Evolutionary conservation across 352 stramenopile species (phyloP).

Genomic region (Phytophthora pini): DNA sequence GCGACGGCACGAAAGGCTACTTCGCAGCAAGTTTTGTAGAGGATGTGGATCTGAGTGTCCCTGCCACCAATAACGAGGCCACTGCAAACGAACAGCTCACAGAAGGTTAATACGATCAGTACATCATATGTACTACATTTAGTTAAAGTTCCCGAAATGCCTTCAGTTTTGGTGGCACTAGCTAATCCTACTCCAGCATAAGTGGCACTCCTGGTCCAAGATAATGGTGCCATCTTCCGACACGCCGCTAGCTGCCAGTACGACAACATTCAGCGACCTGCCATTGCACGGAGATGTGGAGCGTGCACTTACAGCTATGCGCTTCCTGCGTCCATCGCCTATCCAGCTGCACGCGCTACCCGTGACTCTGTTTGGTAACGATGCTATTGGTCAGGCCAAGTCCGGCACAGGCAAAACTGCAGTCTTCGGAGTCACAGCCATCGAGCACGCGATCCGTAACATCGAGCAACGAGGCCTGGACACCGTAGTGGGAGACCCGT

Average conservation of each 20-base stretch:
- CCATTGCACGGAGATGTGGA: slow-evolving; percentile 64
- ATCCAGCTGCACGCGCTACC: slow-evolving; percentile 78
- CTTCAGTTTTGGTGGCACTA: slow-evolving; percentile 30
- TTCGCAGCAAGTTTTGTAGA: slow-evolving; percentile 64
- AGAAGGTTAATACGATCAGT: slow-evolving; percentile 14
- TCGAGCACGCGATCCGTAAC: slow-evolving; percentile 66
- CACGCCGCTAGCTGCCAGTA: slow-evolving; percentile 17
- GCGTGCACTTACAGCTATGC: slow-evolving; percentile 55
- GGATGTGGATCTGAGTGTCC: slow-evolving; percentile 16
- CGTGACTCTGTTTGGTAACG: slow-evolving; percentile 79
- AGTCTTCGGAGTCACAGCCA: slow-evolving; percentile 69
- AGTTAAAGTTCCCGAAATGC: slow-evolving; percentile 4
- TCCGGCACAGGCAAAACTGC: slow-evolving; percentile 86
- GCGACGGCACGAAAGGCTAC: slow-evolving; percentile 63
- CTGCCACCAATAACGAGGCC: background rate
- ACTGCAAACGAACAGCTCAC: slow-evolving; percentile 8
- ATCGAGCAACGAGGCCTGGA: slow-evolving; percentile 18
- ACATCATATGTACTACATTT: background rate
- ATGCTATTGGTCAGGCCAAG: slow-evolving; percentile 85
- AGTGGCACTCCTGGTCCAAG: no score
- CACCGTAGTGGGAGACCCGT: slow-evolving; percentile 29
- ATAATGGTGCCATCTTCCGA: slow-evolving; percentile 9
- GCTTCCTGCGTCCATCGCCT: slow-evolving; percentile 64
- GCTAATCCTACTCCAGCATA: background rate
- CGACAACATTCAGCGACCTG: slow-evolving; percentile 63